Conservation (phyloP, 1,139 yeast species). For the Suhomyces taliae region DNA sequence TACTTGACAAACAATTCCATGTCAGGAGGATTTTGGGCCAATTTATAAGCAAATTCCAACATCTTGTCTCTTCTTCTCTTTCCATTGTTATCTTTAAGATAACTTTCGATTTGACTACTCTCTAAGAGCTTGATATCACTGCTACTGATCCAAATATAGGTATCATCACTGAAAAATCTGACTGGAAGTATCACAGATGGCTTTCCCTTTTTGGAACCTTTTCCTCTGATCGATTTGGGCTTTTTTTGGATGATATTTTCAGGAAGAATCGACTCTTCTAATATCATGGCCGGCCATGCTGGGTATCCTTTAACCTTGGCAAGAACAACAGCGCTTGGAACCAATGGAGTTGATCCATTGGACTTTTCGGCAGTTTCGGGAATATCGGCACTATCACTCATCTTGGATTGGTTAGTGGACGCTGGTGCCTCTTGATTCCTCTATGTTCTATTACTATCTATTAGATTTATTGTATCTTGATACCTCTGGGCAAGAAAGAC, state of each 20-base stretch:
- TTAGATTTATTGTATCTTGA: too few species aligned
- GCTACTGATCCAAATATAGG: conserved; percentile 59
- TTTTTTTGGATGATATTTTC: conserved; percentile 46
- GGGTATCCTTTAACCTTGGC: conserved; percentile 80
- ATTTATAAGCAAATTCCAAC: conserved; percentile 38
- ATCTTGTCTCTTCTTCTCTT: conserved; percentile 38
- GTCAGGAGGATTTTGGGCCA: conserved; percentile 46
- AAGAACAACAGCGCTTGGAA: conserved; percentile 46
- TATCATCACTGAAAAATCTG: conserved; percentile 64
- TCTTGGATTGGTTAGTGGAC: neutral
- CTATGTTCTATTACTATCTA: too few species aligned
- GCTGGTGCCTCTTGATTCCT: neutral
- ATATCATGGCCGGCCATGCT: conserved; percentile 80
- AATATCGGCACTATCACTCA: neutral
- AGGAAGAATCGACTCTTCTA: conserved; percentile 60
- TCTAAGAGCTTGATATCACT: conserved; percentile 41
- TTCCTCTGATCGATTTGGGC: conserved; percentile 40
- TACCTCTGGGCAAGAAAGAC: neutral
- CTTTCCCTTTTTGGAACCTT: conserved; percentile 21
- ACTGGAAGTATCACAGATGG: conserved; percentile 42
- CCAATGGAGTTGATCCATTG: neutral
- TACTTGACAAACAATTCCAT: conserved; percentile 43
- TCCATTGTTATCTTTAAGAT: conserved; percentile 18
- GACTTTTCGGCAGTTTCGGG: neutral
- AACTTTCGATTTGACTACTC: conserved; percentile 28